Evolutionary conservation across 176 grass and related monocot species (phyloP).

Genomic region (Panicum miliaceum): DNA sequence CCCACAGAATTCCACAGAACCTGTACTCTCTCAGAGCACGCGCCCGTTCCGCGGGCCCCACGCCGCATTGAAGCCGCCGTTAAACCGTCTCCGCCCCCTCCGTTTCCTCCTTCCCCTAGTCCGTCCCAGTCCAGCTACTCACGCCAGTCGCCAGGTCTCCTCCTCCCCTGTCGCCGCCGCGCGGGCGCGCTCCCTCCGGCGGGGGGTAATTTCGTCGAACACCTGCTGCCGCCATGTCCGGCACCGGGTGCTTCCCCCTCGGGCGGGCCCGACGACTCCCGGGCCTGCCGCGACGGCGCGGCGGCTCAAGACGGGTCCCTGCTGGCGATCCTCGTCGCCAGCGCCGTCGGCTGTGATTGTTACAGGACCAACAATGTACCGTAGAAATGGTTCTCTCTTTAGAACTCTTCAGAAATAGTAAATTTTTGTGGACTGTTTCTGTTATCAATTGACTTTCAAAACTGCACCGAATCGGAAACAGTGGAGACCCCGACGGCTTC

Average conservation of each 20-base stretch:
- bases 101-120: not conserved
- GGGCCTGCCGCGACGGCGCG: conserved; percentile 54
- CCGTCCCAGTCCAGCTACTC: not conserved
- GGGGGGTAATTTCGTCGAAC: conserved; percentile 32
- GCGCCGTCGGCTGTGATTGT: conserved; percentile 74
- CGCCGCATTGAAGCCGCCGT: conserved; percentile 12
- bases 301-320: conserved; percentile 57
- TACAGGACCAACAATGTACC: too few relatives aligned
- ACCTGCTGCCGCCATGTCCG: conserved; percentile 43
- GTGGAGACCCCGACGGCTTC: too few relatives aligned
- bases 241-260: conserved; percentile 32
- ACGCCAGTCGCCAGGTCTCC: not conserved
- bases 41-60: conserved; percentile 19
- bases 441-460: too few relatives aligned
- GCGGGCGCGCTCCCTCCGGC: not conserved
- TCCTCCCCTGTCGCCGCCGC: conserved; percentile 10
- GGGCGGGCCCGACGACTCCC: not conserved
- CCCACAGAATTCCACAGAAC: not conserved
- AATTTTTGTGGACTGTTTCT: too few relatives aligned
- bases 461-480: too few relatives aligned
- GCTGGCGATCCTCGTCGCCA: conserved; percentile 64
- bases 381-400: too few relatives aligned
- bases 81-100: not conserved
- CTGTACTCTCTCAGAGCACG: not conserved
- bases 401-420: too few relatives aligned